These are phyloP conservation scores for Mycena epipterygia DNA, from an alignment of 768 basidiomycete species.

Conservation along the genomic window DNA sequence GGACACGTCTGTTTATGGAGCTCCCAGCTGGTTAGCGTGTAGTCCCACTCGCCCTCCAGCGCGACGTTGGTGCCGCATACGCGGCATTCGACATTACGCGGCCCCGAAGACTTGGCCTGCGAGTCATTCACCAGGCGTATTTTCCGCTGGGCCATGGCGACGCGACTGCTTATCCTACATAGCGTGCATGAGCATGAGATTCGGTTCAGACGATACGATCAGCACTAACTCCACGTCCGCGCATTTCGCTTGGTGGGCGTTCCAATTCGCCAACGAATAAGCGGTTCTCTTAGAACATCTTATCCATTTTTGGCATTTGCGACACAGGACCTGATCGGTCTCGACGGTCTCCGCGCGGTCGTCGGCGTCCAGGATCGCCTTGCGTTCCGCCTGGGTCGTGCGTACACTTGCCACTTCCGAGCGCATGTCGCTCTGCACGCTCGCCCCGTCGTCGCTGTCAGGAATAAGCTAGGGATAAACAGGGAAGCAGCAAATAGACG, in stretches of 20 bases:
- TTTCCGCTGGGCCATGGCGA: constrained; percentile 74
- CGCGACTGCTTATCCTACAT: constrained; percentile 67
- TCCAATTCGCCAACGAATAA: constrained; percentile 69
- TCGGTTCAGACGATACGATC: background rate
- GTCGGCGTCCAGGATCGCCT: constrained; percentile 67
- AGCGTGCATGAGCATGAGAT: background rate
- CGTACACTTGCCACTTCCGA: constrained; percentile 27
- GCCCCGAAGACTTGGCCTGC: constrained; percentile 65
- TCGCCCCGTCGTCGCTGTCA: constrained; percentile 23
- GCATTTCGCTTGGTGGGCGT: constrained; percentile 63
- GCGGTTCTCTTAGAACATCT: constrained; percentile 55
- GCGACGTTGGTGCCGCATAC: constrained; percentile 61
- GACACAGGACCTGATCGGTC: constrained; percentile 68
- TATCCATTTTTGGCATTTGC: constrained; percentile 75
- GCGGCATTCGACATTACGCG: constrained; percentile 63
- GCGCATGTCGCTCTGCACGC: constrained; percentile 31
- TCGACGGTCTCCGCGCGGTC: constrained; percentile 63
- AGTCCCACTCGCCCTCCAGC: constrained; percentile 67
- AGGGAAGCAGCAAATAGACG: constrained; percentile 23
- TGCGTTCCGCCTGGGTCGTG: constrained; percentile 60
- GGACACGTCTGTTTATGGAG: constrained; percentile 70
- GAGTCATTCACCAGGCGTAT: constrained; percentile 74
- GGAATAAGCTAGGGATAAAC: constrained; percentile 1
- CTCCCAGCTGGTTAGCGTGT: constrained; percentile 72
- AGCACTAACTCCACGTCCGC: constrained; percentile 54